Evolutionary conservation across 768 basidiomycete species (phyloP).

Genomic region (Lyophyllum semitale): DNA sequence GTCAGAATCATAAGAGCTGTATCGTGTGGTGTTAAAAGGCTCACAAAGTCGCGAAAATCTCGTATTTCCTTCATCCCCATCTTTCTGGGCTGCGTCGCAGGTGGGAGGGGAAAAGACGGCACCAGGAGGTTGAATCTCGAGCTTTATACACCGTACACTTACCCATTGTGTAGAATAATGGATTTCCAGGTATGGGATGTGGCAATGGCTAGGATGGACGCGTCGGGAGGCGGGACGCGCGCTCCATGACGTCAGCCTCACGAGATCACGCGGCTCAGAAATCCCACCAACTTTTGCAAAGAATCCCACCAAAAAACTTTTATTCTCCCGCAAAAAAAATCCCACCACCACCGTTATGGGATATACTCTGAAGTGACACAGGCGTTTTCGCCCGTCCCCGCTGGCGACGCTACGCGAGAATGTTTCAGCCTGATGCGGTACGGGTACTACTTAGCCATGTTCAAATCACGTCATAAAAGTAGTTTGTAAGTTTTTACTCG

Average conservation of each 20-base stretch:
- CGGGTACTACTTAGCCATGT: too few species aligned
- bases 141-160: not conserved
- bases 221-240: slow-evolving; percentile 2
- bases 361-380: not conserved
- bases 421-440: too few species aligned
- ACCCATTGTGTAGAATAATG: not conserved
- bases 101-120: not conserved
- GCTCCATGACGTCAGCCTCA: not conserved
- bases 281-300: not conserved
- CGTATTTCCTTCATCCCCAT: not conserved
- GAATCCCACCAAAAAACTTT: not conserved
- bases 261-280: not conserved
- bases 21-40: not conserved
- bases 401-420: too few species aligned
- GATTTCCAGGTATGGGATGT: not conserved
- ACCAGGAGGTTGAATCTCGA: too few species aligned
- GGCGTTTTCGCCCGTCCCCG: too few species aligned
- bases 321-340: not conserved
- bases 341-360: not conserved
- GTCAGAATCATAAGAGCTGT: not conserved
- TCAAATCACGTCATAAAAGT: too few species aligned
- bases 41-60: not conserved
- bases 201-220: not conserved
- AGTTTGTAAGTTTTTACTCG: too few species aligned
- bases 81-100: not conserved